A percentile compares a stretch with the other conserved stretches of the same genome.
These are phyloP conservation scores for Populus deltoides DNA, from an alignment of 345 rosid species.

Conservation along the genomic window DNA sequence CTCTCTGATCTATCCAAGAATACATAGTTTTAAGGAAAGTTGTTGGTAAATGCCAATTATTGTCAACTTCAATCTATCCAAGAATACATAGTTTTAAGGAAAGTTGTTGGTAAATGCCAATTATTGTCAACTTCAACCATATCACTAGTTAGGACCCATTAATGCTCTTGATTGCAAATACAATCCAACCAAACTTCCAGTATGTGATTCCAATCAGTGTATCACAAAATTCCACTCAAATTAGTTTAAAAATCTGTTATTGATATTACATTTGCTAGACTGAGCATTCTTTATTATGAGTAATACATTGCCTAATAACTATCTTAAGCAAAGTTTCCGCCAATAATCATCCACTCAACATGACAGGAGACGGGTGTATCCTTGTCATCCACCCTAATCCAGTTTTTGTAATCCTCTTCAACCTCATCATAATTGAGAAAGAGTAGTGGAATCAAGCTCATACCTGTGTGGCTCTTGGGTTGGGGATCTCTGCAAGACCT, in stretches of 20 bases:
- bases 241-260: background rate
- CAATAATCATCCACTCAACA: background rate
- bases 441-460: background rate
- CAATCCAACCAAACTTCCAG: background rate
- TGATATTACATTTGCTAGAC: background rate
- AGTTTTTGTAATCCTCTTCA: background rate
- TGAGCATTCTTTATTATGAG: background rate
- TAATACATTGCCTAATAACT: background rate
- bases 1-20: background rate
- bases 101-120: background rate
- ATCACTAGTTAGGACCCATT: background rate
- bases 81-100: background rate
- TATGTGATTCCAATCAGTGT: background rate
- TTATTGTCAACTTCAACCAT: background rate
- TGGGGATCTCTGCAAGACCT: background rate
- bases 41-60: background rate
- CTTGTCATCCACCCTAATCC: background rate
- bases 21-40: background rate
- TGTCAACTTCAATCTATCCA: background rate
- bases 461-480: background rate
- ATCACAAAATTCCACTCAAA: background rate
- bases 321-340: background rate
- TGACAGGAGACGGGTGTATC: background rate
- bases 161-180: background rate
- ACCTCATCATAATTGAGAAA: background rate